Base-by-base conservation (phyloP, 2,329 filamentous ascomycete species). In the Monilinia laxa region DNA sequence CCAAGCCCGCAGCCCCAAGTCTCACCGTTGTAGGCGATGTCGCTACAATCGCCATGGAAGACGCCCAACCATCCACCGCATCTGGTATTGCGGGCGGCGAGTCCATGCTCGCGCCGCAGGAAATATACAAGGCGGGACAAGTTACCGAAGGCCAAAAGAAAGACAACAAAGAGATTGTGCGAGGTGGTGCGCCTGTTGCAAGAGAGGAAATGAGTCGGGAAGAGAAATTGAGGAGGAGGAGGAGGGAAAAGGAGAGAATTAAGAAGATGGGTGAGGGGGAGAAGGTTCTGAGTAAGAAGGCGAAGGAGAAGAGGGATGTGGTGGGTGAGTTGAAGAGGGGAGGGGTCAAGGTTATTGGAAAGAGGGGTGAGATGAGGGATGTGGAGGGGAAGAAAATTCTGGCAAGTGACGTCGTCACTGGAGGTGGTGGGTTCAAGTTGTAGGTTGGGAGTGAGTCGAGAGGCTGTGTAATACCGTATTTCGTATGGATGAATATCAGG, bases 31-130 rank as follows among this genome's bases (percentile, higher is more conserved):
- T 97, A 45, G 85, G 92, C 35, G 94, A 98, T 78, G 91, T 95
- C 4, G 92, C 93, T n/a, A 92, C 91, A 4, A 89, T 98, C 71
- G 85, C 86, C 71, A 96, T 98, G 90, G 95, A 99, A 81, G 95
- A 99, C 76, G 94, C 93, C 1, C 90, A 96, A 73, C 94, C 95
- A 10, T 89, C 90, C 20, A 92, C 90, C 0, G 90, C 91, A 54
- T 88, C 89, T 74, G 91, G 90, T 53, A 86, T 93, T 67, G 83
- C 83, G 18, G 87, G 87, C 64, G 85, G 84, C 56, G 82, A 86
- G 70, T 91, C 89, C 74, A 90, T 90, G 81, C 85, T 99, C 68
- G 95, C 95, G 56, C 95, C 95, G 3, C 95, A 98, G 76, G 95
- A 99, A 78, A 84, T 99, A 35, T 99, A 98, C 81, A 88, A 87